Evolutionary conservation across 1,139 yeast species (phyloP).

Genomic region (Keqinozyma sinolaborantium): DNA sequence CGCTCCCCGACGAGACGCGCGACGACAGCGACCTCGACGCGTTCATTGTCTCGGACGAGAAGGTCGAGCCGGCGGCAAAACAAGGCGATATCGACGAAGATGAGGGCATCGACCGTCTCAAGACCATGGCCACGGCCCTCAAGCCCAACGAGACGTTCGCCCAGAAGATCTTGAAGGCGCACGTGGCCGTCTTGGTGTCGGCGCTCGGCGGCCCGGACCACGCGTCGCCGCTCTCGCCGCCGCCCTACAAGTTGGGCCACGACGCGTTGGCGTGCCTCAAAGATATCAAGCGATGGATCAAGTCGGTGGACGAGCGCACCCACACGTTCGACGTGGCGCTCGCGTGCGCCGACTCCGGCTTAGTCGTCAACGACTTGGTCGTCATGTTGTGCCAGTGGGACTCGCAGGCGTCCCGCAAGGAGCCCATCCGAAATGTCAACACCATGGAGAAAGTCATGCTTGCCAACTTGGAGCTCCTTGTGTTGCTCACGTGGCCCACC

Average conservation of each 20-base stretch:
- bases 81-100: constrained; percentile 14
- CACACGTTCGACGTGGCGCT: constrained; percentile 76
- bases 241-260: constrained; percentile 76
- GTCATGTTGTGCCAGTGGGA: constrained; percentile 82
- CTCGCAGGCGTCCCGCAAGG: constrained; percentile 20
- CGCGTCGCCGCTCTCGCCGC: constrained; percentile 35
- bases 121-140: constrained; percentile 22
- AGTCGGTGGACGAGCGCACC: constrained; percentile 72
- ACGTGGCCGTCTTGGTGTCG: constrained; percentile 67
- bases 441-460: constrained; percentile 61
- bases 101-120: constrained; percentile 21
- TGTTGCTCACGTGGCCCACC: constrained; percentile 84
- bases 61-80: constrained; percentile 8
- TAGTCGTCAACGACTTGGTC: constrained; percentile 68
- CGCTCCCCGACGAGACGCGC: constrained; percentile 10
- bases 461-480: constrained; percentile 74
- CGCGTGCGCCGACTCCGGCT: constrained; percentile 79
- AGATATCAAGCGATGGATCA: constrained; percentile 86
- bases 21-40: constrained; percentile 15
- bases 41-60: constrained; percentile 20
- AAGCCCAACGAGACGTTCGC: constrained; percentile 37
- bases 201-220: constrained; percentile 83
- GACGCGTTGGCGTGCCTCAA: constrained; percentile 88
- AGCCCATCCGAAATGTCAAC: constrained; percentile 24
- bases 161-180: constrained; percentile 55